These are phyloP conservation scores for Plectranthus barbatus DNA, from an alignment of 257 asterid genomes.

Conservation along the genomic window DNA sequence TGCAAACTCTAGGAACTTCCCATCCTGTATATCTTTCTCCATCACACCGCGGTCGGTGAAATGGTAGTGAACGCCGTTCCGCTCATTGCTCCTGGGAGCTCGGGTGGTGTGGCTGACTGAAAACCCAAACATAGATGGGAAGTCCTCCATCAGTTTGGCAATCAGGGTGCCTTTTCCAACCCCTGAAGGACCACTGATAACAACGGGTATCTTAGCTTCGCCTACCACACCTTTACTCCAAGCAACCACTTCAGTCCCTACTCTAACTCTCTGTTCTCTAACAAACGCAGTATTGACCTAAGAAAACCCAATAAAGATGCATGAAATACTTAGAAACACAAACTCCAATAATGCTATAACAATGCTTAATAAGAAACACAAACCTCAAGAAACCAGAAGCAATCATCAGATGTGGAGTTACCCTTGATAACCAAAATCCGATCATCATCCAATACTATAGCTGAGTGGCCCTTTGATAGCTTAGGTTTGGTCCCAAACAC, in stretches of 20 bases:
- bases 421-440: constrained; percentile 62
- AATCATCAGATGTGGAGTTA: constrained; percentile 46
- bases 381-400: constrained; percentile 98
- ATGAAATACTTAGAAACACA: neutral
- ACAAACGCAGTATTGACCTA: constrained; percentile 78
- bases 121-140: constrained; percentile 79
- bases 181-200: constrained; percentile 95
- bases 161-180: constrained; percentile 96
- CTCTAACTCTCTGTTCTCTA: constrained; percentile 48
- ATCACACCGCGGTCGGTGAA: constrained; percentile 62
- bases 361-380: constrained; percentile 4
- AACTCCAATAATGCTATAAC: constrained; percentile 41
- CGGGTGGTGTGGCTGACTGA: constrained; percentile 99
- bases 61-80: constrained; percentile 80
- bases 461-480: constrained; percentile 50
- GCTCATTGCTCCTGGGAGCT: constrained; percentile 70
- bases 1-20: constrained; percentile 86
- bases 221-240: constrained; percentile 92
- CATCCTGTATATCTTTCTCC: constrained; percentile 70
- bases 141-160: constrained; percentile 74
- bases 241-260: constrained; percentile 75
- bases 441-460: constrained; percentile 52
- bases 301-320: neutral
- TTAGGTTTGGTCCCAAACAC: constrained; percentile 70
- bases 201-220: constrained; percentile 59